Base-by-base conservation (phyloP, 345 rosid genomes). In the Theobroma cacao region DNA sequence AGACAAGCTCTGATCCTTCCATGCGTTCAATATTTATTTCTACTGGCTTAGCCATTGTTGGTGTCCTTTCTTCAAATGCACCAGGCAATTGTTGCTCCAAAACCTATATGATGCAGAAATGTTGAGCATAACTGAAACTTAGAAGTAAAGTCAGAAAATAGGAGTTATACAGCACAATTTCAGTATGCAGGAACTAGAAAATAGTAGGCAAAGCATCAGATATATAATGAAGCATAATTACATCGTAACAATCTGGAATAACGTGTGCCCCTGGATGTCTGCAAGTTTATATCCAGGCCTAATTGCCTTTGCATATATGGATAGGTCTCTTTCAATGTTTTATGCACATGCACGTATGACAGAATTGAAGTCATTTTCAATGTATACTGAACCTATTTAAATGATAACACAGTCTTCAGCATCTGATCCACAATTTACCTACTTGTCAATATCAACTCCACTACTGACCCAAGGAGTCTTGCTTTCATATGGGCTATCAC, bases 391-490 rank as follows among this genome's bases (percentile, higher is more conserved):
- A 53, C 1, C 59, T 20, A 53, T 2, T 1, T 7, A 4, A 22
- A 55, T 2, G 22, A 22, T 55, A 30, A 55, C 28, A 13, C 74
- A 69, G 74, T 69, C 56, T 69, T 45, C 74, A 45, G 74, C 55
- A 45, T 69, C 56, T 17, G 74, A 45, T 15, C 24, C 74, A 17
- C 69, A 34, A 64, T 4, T 45, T 69, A 45, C 74, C 22, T 69
- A 69, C 58, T 47, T 69, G 58, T 69, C 74, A 10, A 47, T 69
- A 28, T 69, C 74, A 20, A 91, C 91, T 26, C 92, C 92, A 56
- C 83, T 87, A 34, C 85, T 92, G 74, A 83, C 91, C 47, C 91
- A 87, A 75, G 90, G 84, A 77, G 82, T 71, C n/a, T 40, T 82
- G 62, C 80, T 30, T 1, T 67, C 88, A 30, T 24, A 69, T 38